Evolutionary conservation across 2,329 filamentous ascomycete species (phyloP).

Genomic region (Incumbomyces lentus): DNA sequence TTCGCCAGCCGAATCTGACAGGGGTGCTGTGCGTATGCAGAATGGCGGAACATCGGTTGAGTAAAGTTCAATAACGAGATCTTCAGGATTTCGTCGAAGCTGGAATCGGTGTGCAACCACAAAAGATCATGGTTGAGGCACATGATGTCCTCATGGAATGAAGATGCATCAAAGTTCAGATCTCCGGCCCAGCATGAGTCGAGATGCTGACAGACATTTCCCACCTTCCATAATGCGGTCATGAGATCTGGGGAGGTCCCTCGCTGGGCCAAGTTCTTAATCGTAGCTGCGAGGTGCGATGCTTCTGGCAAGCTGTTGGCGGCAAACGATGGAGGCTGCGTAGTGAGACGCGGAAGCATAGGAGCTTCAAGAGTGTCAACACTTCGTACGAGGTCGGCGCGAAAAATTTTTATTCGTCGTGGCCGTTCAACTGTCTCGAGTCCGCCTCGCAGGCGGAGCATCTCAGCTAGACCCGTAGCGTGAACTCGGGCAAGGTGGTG

Average conservation of each 20-base stretch:
- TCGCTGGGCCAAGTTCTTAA: background rate
- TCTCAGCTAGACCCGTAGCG: constrained; percentile 13
- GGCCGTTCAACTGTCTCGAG: constrained; percentile 6
- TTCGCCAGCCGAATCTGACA: background rate
- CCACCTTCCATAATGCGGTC: constrained; percentile 8
- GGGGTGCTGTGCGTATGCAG: background rate
- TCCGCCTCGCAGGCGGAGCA: constrained; percentile 14
- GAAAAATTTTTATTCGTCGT: constrained; percentile 14
- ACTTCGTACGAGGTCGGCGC: constrained; percentile 13
- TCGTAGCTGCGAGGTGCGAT: background rate
- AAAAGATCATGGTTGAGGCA: constrained; percentile 14
- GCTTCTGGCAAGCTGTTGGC: background rate
- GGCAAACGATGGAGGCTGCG: constrained; percentile 5
- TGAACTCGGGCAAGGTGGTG: constrained; percentile 12
- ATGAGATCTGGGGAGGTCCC: background rate
- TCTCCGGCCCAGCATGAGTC: constrained; percentile 5
- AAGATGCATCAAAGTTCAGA: constrained; percentile 8
- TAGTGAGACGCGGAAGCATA: constrained; percentile 8
- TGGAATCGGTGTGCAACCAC: background rate
- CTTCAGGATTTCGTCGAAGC: constrained; percentile 7
- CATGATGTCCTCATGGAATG: constrained; percentile 12
- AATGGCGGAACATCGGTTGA: constrained; percentile 8
- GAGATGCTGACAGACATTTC: constrained; percentile 10
- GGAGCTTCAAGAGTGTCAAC: constrained; percentile 13
- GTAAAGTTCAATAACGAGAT: constrained; percentile 13